Evolutionary conservation across 1,139 yeast species (phyloP), one percentile per base, ranked within the genome.

Genomic region (Debaryomyces sp.): DNA sequence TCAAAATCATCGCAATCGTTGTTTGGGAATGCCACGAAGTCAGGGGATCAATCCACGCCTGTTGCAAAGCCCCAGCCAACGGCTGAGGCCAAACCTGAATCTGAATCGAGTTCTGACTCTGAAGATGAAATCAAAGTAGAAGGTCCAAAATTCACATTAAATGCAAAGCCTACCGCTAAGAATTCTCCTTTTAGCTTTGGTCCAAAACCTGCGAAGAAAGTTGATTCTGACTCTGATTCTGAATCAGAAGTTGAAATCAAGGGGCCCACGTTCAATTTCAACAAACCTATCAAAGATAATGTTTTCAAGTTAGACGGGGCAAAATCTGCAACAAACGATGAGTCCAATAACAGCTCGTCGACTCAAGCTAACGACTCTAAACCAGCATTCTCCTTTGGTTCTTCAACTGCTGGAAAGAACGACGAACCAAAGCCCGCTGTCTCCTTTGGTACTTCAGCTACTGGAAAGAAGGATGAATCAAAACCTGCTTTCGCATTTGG

Each of bases 101-200:
- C 35, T 36, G 9, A 40, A 50, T 59, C 63, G 8, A 64, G 59
- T 1, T 60, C 67, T 3, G 71, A 62, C n/a, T 61, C 72, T 1
- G 77, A 50, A 34, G 74, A 75, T 15, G 79, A 75, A 36, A 64
- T 81, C 37, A 78, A 78, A 57, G 75, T 73, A 15, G 78, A 85
- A 60, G 95, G 95, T 0, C 95, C 95, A 10, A 65, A 68, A 41
- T 87, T 87, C 63, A 78, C 82, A 1, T 57, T 87, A 43, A 61
- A 64, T 6, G 56, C 73, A 10, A 76, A 78, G 44, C 89, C 90
- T 38, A 78, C 80, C 1, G 72, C 81, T 1, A 79, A 79, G 43
- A 76, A 76, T 46, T 77, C 87, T 1, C 85, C 84, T 1, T 87
- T 89, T 60, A 68, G 84, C 9, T 82, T 75, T 50, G 73, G 75